phyloP scores from a whole-genome alignment of 2,329 filamentous ascomycete species.

The Ilyonectria destructans region DNA sequence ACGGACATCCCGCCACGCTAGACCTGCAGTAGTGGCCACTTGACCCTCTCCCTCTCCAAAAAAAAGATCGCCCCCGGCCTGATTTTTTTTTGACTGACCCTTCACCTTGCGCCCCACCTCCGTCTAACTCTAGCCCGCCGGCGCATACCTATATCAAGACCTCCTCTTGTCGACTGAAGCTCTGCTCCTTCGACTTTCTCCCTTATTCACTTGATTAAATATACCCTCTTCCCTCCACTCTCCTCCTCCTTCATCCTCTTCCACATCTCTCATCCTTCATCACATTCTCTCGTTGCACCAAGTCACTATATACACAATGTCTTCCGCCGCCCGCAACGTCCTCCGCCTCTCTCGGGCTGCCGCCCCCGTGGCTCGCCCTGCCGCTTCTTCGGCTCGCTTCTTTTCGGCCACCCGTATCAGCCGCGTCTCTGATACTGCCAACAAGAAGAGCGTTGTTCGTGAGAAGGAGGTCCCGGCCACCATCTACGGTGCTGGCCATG shows the following conservation, averaged over 20 bases:
- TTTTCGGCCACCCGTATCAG: constrained; percentile 53
- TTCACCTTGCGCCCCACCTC: constrained; percentile 34
- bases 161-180: constrained; percentile 35
- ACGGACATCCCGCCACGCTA: constrained; percentile 53
- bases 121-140: constrained; percentile 39
- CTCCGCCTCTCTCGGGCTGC: constrained; percentile 55
- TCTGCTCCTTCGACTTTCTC: constrained; percentile 27
- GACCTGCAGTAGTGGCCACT: constrained; percentile 47
- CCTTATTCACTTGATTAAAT: constrained; percentile 27
- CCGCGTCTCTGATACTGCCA: constrained; percentile 57
- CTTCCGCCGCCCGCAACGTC: constrained; percentile 55
- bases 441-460: constrained; percentile 69
- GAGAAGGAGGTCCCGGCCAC: constrained; percentile 73
- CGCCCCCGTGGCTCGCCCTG: constrained; percentile 46
- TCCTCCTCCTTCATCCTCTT: constrained; percentile 19
- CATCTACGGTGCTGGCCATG: constrained; percentile 64
- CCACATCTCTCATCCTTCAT: constrained; percentile 25
- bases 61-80: constrained; percentile 40
- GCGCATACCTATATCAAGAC: constrained; percentile 47
- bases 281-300: constrained; percentile 26
- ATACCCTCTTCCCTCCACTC: constrained; percentile 6
- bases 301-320: constrained; percentile 52
- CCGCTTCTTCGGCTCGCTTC: constrained; percentile 49
- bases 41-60: constrained; percentile 30
- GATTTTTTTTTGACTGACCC: constrained; percentile 32